These are phyloP conservation scores for Pouteria glomerata DNA, from an alignment of 148 eudicot species.

Conservation along the genomic window DNA sequence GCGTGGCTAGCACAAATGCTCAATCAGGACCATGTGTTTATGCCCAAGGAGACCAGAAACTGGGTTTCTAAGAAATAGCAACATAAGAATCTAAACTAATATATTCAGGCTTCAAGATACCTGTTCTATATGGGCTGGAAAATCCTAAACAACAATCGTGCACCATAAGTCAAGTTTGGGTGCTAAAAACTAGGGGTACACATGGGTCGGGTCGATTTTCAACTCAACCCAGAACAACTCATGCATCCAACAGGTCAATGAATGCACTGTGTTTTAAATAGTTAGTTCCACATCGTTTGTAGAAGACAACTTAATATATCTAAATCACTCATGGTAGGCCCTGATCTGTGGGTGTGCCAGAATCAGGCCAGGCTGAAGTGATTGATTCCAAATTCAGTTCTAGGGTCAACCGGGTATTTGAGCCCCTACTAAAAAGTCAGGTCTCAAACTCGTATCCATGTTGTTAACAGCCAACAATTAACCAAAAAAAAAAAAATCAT, in stretches of 20 bases:
- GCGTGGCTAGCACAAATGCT: background rate
- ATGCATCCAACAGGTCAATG: no score
- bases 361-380: no score
- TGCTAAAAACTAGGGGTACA: background rate
- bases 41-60: background rate
- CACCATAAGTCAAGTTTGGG: background rate
- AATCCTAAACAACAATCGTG: background rate
- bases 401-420: no score
- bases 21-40: slow-evolving; percentile 2
- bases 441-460: background rate
- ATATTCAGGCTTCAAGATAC: slow-evolving; percentile 1
- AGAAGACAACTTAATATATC: no score
- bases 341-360: no score
- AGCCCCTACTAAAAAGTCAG: no score
- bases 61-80: background rate
- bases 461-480: background rate
- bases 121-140: background rate
- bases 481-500: background rate
- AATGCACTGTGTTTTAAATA: no score
- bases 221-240: no score
- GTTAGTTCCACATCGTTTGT: no score
- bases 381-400: no score
- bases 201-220: no score
- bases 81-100: background rate
- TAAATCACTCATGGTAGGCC: no score